Evolutionary conservation across 2,329 filamentous ascomycete genomes (phyloP).

Genomic region (Sporothrix sp.): DNA sequence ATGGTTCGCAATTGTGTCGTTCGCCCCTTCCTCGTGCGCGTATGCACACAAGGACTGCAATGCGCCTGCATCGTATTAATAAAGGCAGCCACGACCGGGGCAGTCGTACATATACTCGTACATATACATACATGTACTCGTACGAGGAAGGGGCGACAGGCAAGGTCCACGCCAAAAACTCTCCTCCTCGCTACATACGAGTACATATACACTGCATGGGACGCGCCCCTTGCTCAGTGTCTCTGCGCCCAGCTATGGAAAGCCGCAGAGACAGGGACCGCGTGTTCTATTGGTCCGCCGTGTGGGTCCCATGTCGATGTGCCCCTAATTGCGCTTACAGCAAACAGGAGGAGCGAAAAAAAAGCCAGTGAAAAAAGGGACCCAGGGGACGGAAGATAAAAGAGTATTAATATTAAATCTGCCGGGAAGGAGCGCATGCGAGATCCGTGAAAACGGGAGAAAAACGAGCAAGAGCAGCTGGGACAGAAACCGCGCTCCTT

Average conservation of each 20-base stretch:
- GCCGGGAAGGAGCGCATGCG: not conserved
- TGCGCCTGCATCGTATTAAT: too few relatives aligned
- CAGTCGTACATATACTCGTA: too few relatives aligned
- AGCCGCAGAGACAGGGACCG: slow-evolving; percentile 1
- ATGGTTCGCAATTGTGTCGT: too few relatives aligned
- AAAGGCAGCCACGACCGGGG: too few relatives aligned
- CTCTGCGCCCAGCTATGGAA: not conserved
- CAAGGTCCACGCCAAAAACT: too few relatives aligned
- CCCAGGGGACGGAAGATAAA: not conserved
- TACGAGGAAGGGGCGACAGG: not conserved
- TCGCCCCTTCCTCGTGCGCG: too few relatives aligned
- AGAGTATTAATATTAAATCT: not conserved
- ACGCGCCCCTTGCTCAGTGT: not conserved
- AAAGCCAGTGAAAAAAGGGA: not conserved
- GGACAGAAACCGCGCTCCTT: not conserved
- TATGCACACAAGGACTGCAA: too few relatives aligned
- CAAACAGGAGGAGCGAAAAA: not conserved
- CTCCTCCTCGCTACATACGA: too few relatives aligned
- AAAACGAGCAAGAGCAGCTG: not conserved
- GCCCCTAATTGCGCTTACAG: slow-evolving; percentile 3
- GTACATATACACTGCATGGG: slow-evolving; percentile 5
- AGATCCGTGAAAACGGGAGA: not conserved
- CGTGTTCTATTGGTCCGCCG: slow-evolving; percentile 4
- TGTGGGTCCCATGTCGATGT: not conserved
- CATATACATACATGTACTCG: too few relatives aligned